These are phyloP conservation scores for Craspedostauros australis DNA, from an alignment of 108 stramenopile species.

Conservation along the genomic window DNA sequence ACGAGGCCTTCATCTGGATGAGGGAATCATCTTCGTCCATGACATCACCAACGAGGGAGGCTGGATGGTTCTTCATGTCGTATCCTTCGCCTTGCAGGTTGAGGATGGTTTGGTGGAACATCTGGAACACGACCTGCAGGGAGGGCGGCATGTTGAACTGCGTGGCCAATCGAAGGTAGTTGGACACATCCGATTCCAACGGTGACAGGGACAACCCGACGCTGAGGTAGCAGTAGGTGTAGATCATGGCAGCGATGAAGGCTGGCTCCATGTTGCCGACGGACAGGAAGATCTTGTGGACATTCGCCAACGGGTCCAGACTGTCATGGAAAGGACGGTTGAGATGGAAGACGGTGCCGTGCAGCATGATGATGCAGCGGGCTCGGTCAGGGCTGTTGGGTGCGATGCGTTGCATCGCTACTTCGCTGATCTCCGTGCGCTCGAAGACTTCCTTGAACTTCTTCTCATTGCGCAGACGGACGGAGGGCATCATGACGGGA, in stretches of 20 bases:
- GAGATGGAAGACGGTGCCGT: constrained; percentile 1
- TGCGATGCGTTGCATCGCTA: background rate
- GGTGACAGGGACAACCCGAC: constrained; percentile 26
- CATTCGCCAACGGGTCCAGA: constrained; percentile 26
- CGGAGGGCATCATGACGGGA: too few species aligned
- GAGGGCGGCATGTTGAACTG: constrained; percentile 13
- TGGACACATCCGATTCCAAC: constrained; percentile 16
- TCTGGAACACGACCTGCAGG: constrained; percentile 3
- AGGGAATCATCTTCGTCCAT: constrained; percentile 15
- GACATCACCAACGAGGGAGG: constrained; percentile 7
- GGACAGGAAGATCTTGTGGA: constrained; percentile 9
- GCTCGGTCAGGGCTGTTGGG: too few species aligned
- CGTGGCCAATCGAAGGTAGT: constrained; percentile 8
- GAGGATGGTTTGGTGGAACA: constrained; percentile 18
- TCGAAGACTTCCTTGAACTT: background rate
- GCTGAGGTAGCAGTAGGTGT: constrained; percentile 11
- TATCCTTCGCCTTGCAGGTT: constrained; percentile 9
- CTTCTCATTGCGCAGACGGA: background rate
- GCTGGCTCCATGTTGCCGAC: constrained; percentile 14
- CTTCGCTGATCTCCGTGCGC: background rate
- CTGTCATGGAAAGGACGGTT: constrained; percentile 17
- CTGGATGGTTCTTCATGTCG: too few species aligned
- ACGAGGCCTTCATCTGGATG: constrained; percentile 6
- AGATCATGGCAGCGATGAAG: constrained; percentile 7
- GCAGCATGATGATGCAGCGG: too few species aligned